Percentiles rank a stretch among this genome's conserved stretches.
Conservation (phyloP, 2,329 filamentous ascomycete genomes). For the Fusarium verticillioides region DNA sequence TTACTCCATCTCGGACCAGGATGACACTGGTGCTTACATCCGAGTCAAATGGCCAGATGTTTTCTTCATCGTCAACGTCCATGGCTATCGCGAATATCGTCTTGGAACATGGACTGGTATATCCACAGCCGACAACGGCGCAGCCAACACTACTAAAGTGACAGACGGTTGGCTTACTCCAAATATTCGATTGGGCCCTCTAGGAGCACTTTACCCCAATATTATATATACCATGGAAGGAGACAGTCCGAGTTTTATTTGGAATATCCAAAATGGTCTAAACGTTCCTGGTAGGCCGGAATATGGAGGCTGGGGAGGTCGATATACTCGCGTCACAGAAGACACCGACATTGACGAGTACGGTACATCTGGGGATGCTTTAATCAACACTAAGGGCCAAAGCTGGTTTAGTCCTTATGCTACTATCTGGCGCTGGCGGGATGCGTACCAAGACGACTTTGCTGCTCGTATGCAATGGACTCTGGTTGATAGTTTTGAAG, state of each 20-base stretch:
- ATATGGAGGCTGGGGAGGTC: slow-evolving; percentile 20
- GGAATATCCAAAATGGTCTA: slow-evolving; percentile 10
- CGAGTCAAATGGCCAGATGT: slow-evolving; percentile 8
- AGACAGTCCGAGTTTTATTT: slow-evolving; percentile 6
- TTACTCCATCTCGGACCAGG: slow-evolving; percentile 21
- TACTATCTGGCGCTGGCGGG: slow-evolving; percentile 19
- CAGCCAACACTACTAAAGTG: background rate
- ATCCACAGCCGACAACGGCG: background rate
- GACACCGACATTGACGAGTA: slow-evolving; percentile 9
- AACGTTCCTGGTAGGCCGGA: background rate
- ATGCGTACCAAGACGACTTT: slow-evolving; percentile 21
- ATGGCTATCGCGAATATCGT: background rate
- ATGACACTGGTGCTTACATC: slow-evolving; percentile 4
- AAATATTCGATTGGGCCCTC: slow-evolving; percentile 1
- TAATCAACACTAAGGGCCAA: background rate
- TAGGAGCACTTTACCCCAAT: background rate
- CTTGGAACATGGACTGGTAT: slow-evolving; percentile 9
- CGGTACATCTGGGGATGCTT: background rate
- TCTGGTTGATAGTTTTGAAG: background rate
- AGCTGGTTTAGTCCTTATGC: slow-evolving; percentile 10
- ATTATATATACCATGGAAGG: slow-evolving; percentile 10
- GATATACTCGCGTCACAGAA: slow-evolving; percentile 2
- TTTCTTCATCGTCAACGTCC: slow-evolving; percentile 7
- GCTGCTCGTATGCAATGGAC: slow-evolving; percentile 22
- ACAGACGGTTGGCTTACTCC: background rate